Evolutionary conservation across 495 filamentous ascomycete species (phyloP), one percentile per base, ranked within the genome.

Genomic region (Haplographium delicatum): DNA sequence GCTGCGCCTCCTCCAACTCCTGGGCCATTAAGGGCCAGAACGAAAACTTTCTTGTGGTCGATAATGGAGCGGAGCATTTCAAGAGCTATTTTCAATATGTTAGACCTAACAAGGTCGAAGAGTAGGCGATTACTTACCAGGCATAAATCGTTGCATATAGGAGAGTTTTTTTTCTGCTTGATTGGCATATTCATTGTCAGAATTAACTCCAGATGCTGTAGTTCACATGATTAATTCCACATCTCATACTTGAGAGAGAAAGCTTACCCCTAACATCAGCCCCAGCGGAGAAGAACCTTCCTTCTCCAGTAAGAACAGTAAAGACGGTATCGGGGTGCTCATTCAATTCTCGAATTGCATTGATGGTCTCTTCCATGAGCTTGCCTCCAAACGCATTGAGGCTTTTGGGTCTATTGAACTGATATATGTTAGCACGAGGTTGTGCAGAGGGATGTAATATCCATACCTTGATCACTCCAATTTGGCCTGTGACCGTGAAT

Each of bases 21-120:
- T 1, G 59, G 59, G 5, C 59, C 59, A 34, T 62, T 62, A 5
- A 62, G 52, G 1, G 55, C 59, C 10, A 62, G 59, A n/a, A 62
- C 46, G 28, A 62, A 58, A 24, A 62, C 51, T 44, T 62, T 62
- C 8, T 44, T 46, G 33, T 62, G 59, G 30, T 62, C 54, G 20
- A 62, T 62, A 18, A 62, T 58, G 8, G 51, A 52, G 19, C 59
- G 51, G 20, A 62, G 44, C 43, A 62, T 44, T 49, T 62, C 59
- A 3, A 56, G 13, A 6, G 55, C 59, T 62, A 39, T 2, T 2
- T 23, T 2, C 19, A 16, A 9, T n/a, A 1, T 33, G 8, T 47
- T 10, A 47, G 11, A 15, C 23, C 9, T 8, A 31, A 33, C 11
- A 39, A 38, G 1, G 35, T 33, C 26, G 2, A 18, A 18, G 16